A percentile compares a stretch with the other conserved stretches of the same genome.
These are phyloP conservation scores for Salix purpurea DNA, from an alignment of 345 rosid genomes.

Conservation along the genomic window DNA sequence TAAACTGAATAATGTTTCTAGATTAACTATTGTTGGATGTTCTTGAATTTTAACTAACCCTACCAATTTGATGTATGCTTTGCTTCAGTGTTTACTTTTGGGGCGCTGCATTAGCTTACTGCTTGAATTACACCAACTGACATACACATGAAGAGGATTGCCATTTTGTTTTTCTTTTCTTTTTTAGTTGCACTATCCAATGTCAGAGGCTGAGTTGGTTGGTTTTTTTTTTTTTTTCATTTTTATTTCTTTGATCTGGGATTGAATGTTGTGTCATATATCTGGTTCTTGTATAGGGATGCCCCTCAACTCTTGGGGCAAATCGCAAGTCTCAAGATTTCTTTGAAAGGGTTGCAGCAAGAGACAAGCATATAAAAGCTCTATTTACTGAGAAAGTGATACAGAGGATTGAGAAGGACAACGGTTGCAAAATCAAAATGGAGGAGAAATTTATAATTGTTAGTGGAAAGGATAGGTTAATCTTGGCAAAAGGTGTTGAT, in stretches of 20 bases:
- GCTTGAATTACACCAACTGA: background rate
- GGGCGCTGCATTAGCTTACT: background rate
- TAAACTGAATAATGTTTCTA: background rate
- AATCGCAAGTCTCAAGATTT: conserved; percentile 90
- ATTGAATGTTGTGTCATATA: conserved; percentile 5
- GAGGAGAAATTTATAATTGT: conserved; percentile 92
- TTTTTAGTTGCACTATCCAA: background rate
- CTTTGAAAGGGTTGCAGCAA: conserved; percentile 87
- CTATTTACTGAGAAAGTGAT: conserved; percentile 77
- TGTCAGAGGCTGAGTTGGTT: background rate
- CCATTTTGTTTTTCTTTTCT: background rate
- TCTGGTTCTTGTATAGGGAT: conserved; percentile 53
- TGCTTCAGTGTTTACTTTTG: background rate
- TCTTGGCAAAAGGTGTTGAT: conserved; percentile 93
- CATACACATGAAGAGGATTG: background rate
- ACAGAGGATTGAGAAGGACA: conserved; percentile 72
- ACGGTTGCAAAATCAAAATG: conserved; percentile 86
- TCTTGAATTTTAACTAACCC: background rate
- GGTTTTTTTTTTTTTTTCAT: background rate
- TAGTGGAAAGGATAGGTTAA: conserved; percentile 87
- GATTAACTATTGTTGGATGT: background rate
- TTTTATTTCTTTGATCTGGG: background rate
- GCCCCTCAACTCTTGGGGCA: conserved; percentile 96
- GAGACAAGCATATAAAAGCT: conserved; percentile 68
- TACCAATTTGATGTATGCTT: conserved; percentile 1